Evolutionary conservation across 1,284 basidiomycete genomes (phyloP).

Genomic region (Xanthoconium separans): DNA sequence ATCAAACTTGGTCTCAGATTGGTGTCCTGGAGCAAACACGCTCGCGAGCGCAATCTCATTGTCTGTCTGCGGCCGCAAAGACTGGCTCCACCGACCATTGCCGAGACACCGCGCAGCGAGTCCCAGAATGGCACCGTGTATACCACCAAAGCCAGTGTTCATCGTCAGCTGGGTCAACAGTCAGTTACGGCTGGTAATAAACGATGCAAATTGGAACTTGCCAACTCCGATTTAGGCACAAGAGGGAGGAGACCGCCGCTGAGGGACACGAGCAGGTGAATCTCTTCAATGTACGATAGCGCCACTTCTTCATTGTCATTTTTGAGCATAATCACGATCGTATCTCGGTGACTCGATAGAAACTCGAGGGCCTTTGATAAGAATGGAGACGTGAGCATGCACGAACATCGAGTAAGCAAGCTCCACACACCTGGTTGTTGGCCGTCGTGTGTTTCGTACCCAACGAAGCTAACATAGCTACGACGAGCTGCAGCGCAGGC

Average conservation of each 20-base stretch:
- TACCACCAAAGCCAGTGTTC: constrained; percentile 75
- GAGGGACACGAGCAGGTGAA: constrained; percentile 73
- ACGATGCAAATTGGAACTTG: constrained; percentile 37
- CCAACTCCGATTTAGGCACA: constrained; percentile 76
- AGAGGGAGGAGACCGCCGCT: constrained; percentile 65
- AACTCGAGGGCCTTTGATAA: constrained; percentile 66
- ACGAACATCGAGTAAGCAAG: not conserved
- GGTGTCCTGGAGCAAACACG: constrained; percentile 52
- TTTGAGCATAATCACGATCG: constrained; percentile 76
- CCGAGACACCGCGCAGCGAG: constrained; percentile 79
- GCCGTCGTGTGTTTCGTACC: constrained; percentile 65
- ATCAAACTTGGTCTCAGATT: constrained; percentile 57
- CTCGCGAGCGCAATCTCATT: constrained; percentile 60
- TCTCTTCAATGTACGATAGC: constrained; percentile 69
- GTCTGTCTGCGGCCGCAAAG: constrained; percentile 69
- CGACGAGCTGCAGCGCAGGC: constrained; percentile 80
- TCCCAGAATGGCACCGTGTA: constrained; percentile 79
- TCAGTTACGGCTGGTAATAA: constrained; percentile 4
- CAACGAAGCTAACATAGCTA: constrained; percentile 67
- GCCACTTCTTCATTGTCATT: constrained; percentile 66
- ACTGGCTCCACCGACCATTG: constrained; percentile 55
- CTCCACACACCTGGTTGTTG: constrained; percentile 56
- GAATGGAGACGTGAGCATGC: not conserved
- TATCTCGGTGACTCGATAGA: constrained; percentile 76
- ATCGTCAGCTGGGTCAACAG: constrained; percentile 47